A percentile compares a stretch with the other conserved stretches of the same genome.
Conservation (phyloP, 192 early-diverging fungal genomes). For the Chytriomyces hyalinus region DNA sequence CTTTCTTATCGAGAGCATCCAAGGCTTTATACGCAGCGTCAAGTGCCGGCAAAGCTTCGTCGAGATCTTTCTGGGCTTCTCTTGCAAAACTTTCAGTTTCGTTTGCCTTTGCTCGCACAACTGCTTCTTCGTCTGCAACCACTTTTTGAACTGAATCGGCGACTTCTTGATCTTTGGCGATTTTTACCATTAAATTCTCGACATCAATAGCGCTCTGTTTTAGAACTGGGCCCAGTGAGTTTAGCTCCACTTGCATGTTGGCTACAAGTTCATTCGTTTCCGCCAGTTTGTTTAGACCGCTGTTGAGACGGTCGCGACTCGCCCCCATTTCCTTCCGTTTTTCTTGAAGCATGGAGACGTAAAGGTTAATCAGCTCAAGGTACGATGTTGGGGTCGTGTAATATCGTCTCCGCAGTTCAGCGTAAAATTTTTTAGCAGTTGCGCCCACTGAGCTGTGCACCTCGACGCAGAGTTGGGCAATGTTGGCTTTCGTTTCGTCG, state of each 20-base stretch:
- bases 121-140: slow-evolving; percentile 64
- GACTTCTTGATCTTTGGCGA: slow-evolving; percentile 68
- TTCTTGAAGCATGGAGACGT: slow-evolving; percentile 62
- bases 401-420: slow-evolving; percentile 59
- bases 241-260: slow-evolving; percentile 66
- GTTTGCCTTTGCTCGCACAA: slow-evolving; percentile 59
- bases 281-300: slow-evolving; percentile 61
- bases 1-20: slow-evolving; percentile 64
- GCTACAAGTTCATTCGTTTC: slow-evolving; percentile 68
- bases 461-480: slow-evolving; percentile 64
- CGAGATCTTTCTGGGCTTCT: slow-evolving; percentile 63
- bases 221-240: slow-evolving; percentile 57
- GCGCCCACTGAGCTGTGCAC: slow-evolving; percentile 61
- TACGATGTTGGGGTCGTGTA: slow-evolving; percentile 68
- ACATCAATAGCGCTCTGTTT: slow-evolving; percentile 58
- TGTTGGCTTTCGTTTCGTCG: slow-evolving; percentile 58
- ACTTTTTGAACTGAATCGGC: slow-evolving; percentile 64
- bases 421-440: slow-evolving; percentile 55
- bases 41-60: slow-evolving; percentile 63
- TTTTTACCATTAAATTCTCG: slow-evolving; percentile 64
- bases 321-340: slow-evolving; percentile 61
- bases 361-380: slow-evolving; percentile 65
- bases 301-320: slow-evolving; percentile 53
- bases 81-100: slow-evolving; percentile 62
- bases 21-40: slow-evolving; percentile 63